Conservation (phyloP, 352 stramenopile genomes). For the Phytophthora tubulina region DNA sequence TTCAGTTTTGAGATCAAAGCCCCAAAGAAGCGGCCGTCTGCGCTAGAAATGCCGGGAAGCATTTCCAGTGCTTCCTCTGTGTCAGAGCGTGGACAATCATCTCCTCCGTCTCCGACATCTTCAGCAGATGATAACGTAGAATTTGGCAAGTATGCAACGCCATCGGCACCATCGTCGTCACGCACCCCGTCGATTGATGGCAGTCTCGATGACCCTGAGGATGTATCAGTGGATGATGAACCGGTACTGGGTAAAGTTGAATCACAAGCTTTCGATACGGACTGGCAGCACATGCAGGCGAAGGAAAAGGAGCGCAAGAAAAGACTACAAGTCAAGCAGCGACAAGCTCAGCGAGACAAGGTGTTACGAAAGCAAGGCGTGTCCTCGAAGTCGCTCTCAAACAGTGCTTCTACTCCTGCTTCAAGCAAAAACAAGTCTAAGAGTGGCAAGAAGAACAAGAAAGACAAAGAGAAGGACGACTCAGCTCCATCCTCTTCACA, state of each 20-base stretch:
- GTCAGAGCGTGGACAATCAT: slow-evolving; percentile 10
- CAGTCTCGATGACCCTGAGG: slow-evolving; percentile 30
- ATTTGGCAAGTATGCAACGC: slow-evolving; percentile 40
- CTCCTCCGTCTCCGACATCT: slow-evolving; percentile 16
- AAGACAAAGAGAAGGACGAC: slow-evolving; percentile 43
- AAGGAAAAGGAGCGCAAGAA: slow-evolving; percentile 82
- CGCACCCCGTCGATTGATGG: slow-evolving; percentile 33
- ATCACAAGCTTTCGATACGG: slow-evolving; percentile 51
- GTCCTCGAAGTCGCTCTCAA: slow-evolving; percentile 36
- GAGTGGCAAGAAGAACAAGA: slow-evolving; percentile 62
- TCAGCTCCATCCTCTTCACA: slow-evolving; percentile 18
- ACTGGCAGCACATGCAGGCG: slow-evolving; percentile 80
- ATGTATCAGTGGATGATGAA: slow-evolving; percentile 15
- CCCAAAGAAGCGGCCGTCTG: slow-evolving; percentile 32
- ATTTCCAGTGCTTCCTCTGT: not conserved
- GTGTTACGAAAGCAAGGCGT: slow-evolving; percentile 68
- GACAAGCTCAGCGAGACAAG: slow-evolving; percentile 83
- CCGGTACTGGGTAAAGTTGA: slow-evolving; percentile 30
- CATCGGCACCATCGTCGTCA: slow-evolving; percentile 10
- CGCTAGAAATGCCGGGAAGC: not conserved
- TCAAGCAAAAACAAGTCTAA: slow-evolving; percentile 42
- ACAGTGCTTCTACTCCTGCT: slow-evolving; percentile 13
- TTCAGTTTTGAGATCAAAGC: slow-evolving; percentile 71
- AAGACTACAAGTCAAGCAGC: slow-evolving; percentile 73
- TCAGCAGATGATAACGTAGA: slow-evolving; percentile 33